phyloP scores from a whole-genome alignment of 2,329 filamentous ascomycete genomes.

The Penicillium sp. region DNA sequence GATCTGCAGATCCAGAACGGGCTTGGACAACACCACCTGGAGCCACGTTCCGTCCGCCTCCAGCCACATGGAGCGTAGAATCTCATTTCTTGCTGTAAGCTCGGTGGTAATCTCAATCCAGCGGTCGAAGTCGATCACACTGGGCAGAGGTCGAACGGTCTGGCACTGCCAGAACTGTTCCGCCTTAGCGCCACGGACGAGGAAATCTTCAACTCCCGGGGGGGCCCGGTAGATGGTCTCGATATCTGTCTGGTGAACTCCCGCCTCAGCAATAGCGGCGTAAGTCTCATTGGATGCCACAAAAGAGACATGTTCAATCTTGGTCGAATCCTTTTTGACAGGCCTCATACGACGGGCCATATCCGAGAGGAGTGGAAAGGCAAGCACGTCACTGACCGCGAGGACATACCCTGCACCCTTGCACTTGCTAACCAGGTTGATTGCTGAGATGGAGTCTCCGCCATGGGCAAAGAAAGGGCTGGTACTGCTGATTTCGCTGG shows the following conservation, averaged over 20 bases:
- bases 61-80: slow-evolving; percentile 9
- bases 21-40: slow-evolving; percentile 15
- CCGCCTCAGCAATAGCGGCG: neutral
- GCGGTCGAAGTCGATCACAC: slow-evolving; percentile 8
- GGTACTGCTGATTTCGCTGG: neutral
- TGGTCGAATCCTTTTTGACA: neutral
- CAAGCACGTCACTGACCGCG: slow-evolving; percentile 8
- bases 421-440: slow-evolving; percentile 11
- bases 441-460: slow-evolving; percentile 17
- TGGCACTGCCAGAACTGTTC: slow-evolving; percentile 4
- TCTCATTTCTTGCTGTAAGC: slow-evolving; percentile 9
- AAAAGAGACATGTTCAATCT: neutral
- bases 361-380: neutral
- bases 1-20: slow-evolving; percentile 9
- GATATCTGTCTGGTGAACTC: neutral
- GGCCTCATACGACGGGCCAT: neutral
- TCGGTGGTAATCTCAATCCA: slow-evolving; percentile 11
- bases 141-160: slow-evolving; percentile 1
- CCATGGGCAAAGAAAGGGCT: slow-evolving; percentile 3
- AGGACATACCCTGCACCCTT: slow-evolving; percentile 8
- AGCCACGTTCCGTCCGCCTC: slow-evolving; percentile 5
- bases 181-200: neutral
- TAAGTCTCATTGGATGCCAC: neutral
- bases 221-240: slow-evolving; percentile 2
- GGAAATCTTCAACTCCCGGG: slow-evolving; percentile 3